phyloP scores from a whole-genome alignment of 2,329 filamentous ascomycete genomes.

The Phialophora tarda region DNA sequence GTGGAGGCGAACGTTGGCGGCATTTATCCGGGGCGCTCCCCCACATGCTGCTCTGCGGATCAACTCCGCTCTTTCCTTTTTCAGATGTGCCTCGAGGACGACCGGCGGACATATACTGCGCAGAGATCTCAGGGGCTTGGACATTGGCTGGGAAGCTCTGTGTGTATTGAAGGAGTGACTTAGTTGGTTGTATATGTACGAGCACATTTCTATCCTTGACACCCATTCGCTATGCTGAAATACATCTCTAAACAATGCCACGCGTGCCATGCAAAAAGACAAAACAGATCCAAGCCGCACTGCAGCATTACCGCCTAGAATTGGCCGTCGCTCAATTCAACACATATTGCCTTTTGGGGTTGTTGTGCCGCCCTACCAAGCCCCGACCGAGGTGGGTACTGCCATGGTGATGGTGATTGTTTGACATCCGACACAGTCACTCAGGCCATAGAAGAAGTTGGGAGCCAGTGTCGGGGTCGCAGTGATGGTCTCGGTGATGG shows the following conservation, averaged over 20 bases:
- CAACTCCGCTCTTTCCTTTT: constrained; percentile 6
- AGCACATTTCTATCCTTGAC: not conserved
- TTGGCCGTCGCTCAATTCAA: too few relatives aligned
- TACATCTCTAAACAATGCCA: not conserved
- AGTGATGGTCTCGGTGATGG: constrained; percentile 29
- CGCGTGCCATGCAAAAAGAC: constrained; percentile 8
- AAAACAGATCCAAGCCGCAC: not conserved
- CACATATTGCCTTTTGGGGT: not conserved
- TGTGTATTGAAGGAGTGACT: constrained; percentile 19
- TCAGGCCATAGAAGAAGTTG: constrained; percentile 23
- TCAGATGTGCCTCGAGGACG: not conserved
- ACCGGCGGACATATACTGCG: too few relatives aligned
- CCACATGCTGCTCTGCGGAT: not conserved
- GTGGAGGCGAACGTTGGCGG: not conserved
- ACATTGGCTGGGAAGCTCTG: not conserved
- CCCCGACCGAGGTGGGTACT: constrained; percentile 33
- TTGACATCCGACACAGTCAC: constrained; percentile 20
- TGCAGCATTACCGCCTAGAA: not conserved
- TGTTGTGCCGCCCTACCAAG: constrained; percentile 4
- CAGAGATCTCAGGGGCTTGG: not conserved
- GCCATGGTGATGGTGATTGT: constrained; percentile 43
- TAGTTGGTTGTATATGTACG: not conserved
- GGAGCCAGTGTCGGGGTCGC: constrained; percentile 23
- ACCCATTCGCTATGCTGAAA: constrained; percentile 12
- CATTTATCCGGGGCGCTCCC: not conserved